phyloP scores from a whole-genome alignment of 2,329 filamentous ascomycete genomes.

The Fusarium sp. region DNA sequence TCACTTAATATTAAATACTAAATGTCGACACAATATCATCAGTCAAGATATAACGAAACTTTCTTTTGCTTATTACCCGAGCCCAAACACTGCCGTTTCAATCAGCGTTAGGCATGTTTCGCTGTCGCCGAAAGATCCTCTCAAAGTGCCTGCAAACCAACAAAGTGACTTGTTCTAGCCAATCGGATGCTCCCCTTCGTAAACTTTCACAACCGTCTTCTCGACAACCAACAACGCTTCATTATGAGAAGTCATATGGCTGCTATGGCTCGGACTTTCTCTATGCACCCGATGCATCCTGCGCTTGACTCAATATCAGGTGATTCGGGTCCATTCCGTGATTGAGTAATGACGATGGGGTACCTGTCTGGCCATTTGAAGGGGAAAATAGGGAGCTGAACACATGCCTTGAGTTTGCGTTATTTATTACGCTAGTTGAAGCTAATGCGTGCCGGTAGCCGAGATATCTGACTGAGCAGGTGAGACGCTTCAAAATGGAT shows the following conservation, averaged over 20 bases:
- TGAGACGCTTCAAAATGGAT: accelerated
- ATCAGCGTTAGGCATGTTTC: not conserved
- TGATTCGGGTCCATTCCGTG: accelerated
- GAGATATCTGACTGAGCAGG: accelerated
- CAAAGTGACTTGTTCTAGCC: not conserved
- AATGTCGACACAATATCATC: accelerated
- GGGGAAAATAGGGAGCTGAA: not conserved
- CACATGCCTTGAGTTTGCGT: accelerated
- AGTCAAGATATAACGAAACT: too few relatives aligned
- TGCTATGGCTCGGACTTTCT: accelerated
- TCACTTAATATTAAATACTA: too few relatives aligned
- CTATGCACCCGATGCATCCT: too few relatives aligned
- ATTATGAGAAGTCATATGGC: accelerated
- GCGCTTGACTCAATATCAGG: not conserved
- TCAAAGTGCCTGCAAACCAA: accelerated
- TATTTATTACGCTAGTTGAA: not conserved
- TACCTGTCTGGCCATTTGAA: not conserved
- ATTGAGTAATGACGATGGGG: not conserved
- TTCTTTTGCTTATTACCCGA: accelerated
- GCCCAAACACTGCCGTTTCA: too few relatives aligned
- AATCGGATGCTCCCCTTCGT: not conserved
- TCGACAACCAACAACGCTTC: not conserved
- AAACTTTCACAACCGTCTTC: not conserved
- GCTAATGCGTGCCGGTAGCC: accelerated
- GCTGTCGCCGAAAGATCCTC: not conserved